These are phyloP conservation scores for Solanum appendiculatum DNA, from an alignment of 257 asterid genomes.

Conservation along the genomic window DNA sequence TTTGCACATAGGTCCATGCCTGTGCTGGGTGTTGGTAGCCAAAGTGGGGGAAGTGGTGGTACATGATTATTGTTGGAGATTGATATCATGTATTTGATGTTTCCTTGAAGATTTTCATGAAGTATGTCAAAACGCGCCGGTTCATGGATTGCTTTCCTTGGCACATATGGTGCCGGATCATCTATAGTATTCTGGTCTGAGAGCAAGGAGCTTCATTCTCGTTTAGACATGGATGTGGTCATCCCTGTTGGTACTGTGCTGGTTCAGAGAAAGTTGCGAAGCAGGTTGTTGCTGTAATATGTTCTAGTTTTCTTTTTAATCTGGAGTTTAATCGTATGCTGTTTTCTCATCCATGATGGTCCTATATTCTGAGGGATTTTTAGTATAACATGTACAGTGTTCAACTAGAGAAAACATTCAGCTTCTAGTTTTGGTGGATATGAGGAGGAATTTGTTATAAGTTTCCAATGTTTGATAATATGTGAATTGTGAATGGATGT, in stretches of 20 bases:
- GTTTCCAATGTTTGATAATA: not conserved
- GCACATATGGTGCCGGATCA: not conserved
- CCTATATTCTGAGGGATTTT: not conserved
- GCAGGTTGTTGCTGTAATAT: conserved; percentile 5
- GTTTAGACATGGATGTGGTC: not conserved
- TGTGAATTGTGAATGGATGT: not conserved
- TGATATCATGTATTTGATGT: not conserved
- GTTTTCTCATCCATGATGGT: not conserved
- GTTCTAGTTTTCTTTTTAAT: not conserved
- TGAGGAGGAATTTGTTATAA: not conserved
- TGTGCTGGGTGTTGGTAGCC: conserved; percentile 14
- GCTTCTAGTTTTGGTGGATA: not conserved
- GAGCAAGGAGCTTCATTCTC: not conserved
- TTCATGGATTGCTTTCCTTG: not conserved
- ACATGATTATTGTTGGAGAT: conserved; percentile 10
- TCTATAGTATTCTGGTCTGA: not conserved
- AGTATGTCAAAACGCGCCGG: not conserved
- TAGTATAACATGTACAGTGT: not conserved
- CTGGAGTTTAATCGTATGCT: conserved; percentile 29
- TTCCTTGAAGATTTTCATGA: not conserved
- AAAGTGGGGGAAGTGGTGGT: conserved; percentile 23
- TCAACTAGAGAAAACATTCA: not conserved
- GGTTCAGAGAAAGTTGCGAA: conserved; percentile 5
- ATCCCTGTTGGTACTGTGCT: not conserved
- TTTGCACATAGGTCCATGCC: conserved; percentile 64